Evolutionary conservation across 306 rosid species (phyloP).

Genomic region (Begonia peltatifolia): DNA sequence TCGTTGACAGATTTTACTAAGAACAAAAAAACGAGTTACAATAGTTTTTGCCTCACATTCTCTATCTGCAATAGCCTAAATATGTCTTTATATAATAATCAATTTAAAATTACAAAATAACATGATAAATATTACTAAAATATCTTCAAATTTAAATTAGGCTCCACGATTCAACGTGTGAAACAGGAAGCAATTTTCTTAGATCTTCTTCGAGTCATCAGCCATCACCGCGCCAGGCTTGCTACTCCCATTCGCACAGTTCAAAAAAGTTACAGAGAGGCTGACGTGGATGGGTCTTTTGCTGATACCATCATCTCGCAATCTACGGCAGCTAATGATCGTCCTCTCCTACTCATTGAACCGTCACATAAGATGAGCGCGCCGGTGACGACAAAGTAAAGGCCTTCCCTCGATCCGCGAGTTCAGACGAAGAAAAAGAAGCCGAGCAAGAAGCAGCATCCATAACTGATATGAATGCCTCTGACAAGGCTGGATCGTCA

Average conservation of each 20-base stretch:
- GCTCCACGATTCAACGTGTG: no score
- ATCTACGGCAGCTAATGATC: constrained; percentile 36
- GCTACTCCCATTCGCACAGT: constrained; percentile 98
- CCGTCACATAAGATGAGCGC: constrained; percentile 58
- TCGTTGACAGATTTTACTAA: no score
- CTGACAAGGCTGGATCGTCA: constrained; percentile 6
- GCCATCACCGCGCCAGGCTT: constrained; percentile 84
- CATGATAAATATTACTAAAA: no score
- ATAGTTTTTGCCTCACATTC: no score
- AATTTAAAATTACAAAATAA: no score
- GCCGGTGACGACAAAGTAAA: constrained; percentile 64
- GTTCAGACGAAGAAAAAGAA: constrained; percentile 49
- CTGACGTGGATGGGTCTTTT: constrained; percentile 67
- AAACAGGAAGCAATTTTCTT: constrained; percentile 82
- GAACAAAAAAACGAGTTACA: no score
- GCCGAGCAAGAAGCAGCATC: constrained; percentile 34
- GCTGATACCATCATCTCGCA: constrained; percentile 48
- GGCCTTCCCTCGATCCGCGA: constrained; percentile 36
- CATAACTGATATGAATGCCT: constrained; percentile 18
- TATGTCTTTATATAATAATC: no score
- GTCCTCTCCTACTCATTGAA: constrained; percentile 60
- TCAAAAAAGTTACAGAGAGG: constrained; percentile 64
- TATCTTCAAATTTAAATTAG: no score
- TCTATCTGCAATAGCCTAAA: no score
- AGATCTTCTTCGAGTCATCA: constrained; percentile 90